Evolutionary conservation across 2,329 filamentous ascomycete genomes (phyloP), one percentile per base, ranked within the genome.

Genomic region (Pestalotiopsis sp.): DNA sequence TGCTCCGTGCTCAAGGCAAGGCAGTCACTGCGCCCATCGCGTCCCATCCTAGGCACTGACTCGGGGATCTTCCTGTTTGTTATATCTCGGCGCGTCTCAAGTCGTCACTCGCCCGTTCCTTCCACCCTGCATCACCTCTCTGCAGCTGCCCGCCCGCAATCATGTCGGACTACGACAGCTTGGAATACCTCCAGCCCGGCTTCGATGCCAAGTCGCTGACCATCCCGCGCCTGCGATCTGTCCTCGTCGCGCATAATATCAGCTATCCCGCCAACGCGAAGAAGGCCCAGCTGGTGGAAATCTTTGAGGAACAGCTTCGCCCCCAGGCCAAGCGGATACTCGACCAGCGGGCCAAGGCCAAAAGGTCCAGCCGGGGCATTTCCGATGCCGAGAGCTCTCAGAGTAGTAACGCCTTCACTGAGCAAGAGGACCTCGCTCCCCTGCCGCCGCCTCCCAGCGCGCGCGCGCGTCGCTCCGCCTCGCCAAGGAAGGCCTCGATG

Each of bases 251-350:
- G 72, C 93, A 99, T 83, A 92, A 94, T 78, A 85, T 98, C 76
- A 83, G 90, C 49, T 98, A 97, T 78, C 92, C 95, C 4, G 91
- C 93, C 0, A 95, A 91, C 4, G 94, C 96, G 13, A 99, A 98
- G 83, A 99, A 99, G 83, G 84, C 90, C 0, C 92, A 97, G 77
- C 89, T 99, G 25, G 86, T 99, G 70, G 90, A 92, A 7, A 89
- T 98, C 61, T 94, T 99, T 81, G 90, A 92, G 77, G 86, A 92
- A 40, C 85, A 96, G 71, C 87, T 99, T 36, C 82, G 93, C 4
- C 92, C 95, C 0, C 91, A 95, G 75, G 91, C 93, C 2, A 88
- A 89, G 73, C 93, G 92, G 80, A 87, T 98, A 27, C 85, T 97
- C 40, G 87, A 89, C 13, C 90, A 92, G 66, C 90, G 92, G 74